A percentile compares a stretch with the other conserved stretches of the same genome.
Conservation (phyloP, 805 yeast species). For the Kazachstania kunashirensis region DNA sequence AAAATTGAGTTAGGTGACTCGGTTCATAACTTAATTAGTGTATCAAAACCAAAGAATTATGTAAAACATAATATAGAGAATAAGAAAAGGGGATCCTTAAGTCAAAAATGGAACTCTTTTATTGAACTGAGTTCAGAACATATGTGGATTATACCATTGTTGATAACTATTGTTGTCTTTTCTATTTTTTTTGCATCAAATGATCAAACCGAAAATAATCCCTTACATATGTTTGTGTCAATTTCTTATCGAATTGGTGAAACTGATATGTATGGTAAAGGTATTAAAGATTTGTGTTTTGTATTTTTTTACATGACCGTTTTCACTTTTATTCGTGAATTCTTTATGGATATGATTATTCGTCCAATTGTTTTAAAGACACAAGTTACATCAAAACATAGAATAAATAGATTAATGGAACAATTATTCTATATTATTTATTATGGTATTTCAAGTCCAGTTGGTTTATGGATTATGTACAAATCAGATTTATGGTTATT, state of each 20-base stretch:
- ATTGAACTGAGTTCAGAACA: slow-evolving; percentile 30
- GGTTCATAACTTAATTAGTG: slow-evolving; percentile 33
- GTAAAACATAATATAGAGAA: not conserved
- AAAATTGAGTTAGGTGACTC: slow-evolving; percentile 62
- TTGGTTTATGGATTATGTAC: slow-evolving; percentile 84
- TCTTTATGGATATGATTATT: slow-evolving; percentile 73
- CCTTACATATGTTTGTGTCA: slow-evolving; percentile 51
- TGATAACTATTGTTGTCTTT: slow-evolving; percentile 36
- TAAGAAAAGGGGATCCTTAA: not conserved
- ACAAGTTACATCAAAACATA: slow-evolving; percentile 35
- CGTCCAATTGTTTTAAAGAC: slow-evolving; percentile 55
- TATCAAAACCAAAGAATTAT: not conserved
- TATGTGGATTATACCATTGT: slow-evolving; percentile 66
- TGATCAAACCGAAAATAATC: slow-evolving; percentile 50
- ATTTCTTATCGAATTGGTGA: slow-evolving; percentile 57
- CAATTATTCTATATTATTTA: slow-evolving; percentile 81
- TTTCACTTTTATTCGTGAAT: slow-evolving; percentile 86
- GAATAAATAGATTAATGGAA: slow-evolving; percentile 78
- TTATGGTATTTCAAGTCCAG: slow-evolving; percentile 71
- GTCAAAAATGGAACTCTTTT: not conserved
- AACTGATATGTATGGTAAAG: slow-evolving; percentile 73
- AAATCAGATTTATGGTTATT: slow-evolving; percentile 82
- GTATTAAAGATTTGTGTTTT: slow-evolving; percentile 70
- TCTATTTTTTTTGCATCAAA: slow-evolving; percentile 44
- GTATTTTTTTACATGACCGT: slow-evolving; percentile 72